phyloP scores from a whole-genome alignment of 306 rosid genomes.

The Prunus campanulata region DNA sequence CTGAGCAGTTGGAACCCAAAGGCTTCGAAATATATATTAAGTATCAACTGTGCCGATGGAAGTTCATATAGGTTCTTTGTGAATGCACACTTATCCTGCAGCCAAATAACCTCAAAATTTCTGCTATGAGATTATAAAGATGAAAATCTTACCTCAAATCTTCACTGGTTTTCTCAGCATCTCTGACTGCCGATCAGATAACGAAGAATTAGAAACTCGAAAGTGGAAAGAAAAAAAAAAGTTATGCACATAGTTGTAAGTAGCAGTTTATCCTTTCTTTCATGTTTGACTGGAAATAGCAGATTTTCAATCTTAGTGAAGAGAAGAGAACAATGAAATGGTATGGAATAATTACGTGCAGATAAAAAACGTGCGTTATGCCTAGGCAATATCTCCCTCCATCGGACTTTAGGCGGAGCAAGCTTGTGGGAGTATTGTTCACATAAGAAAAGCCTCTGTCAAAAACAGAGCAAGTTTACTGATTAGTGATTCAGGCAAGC shows the following conservation, averaged over 20 bases:
- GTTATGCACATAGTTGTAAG: neutral
- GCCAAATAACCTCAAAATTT: neutral
- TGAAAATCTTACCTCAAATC: constrained; percentile 27
- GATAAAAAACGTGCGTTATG: constrained; percentile 52
- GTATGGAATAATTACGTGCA: constrained; percentile 38
- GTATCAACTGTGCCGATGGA: neutral
- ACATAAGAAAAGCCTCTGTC: constrained; percentile 62
- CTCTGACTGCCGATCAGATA: constrained; percentile 17
- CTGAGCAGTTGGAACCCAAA: no score
- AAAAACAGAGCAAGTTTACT: constrained; percentile 5
- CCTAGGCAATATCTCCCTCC: constrained; percentile 59
- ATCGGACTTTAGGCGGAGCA: constrained; percentile 47
- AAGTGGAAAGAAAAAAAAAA: neutral
- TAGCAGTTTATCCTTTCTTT: neutral
- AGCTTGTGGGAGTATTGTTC: constrained; percentile 64
- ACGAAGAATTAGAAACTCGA: neutral
- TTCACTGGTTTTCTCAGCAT: constrained; percentile 31
- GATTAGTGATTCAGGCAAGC: neutral
- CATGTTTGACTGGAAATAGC: no score
- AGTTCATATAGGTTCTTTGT: neutral
- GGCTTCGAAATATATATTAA: no score
- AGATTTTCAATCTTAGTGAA: neutral
- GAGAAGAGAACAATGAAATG: constrained; percentile 20
- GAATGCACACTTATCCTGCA: neutral
- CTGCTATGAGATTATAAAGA: neutral